Conservation (phyloP, 1,284 basidiomycete species). For the Cryptococcus floricola region DNA sequence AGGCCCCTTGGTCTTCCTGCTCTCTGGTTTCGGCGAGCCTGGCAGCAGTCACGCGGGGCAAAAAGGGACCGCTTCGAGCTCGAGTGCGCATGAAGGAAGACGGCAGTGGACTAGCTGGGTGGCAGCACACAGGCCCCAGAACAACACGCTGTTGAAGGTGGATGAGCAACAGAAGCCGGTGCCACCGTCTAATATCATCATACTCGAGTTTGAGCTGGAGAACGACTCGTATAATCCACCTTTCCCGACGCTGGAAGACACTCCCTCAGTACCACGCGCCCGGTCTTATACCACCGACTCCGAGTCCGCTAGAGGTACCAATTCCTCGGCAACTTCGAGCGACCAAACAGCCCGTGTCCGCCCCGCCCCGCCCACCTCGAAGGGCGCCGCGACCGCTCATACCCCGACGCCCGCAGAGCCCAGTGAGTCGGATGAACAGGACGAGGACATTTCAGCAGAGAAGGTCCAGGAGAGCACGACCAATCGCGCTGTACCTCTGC, state of each 20-base stretch:
- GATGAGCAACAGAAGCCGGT: slow-evolving; percentile 25
- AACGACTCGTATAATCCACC: slow-evolving; percentile 69
- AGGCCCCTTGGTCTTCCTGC: slow-evolving; percentile 65
- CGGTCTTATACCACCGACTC: slow-evolving; percentile 8
- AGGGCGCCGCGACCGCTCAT: no score
- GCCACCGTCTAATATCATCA: slow-evolving; percentile 52
- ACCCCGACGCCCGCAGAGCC: slow-evolving; percentile 18
- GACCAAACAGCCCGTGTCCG: no score
- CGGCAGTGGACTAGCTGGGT: slow-evolving; percentile 78
- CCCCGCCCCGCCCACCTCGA: no score
- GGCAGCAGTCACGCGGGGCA: slow-evolving; percentile 49
- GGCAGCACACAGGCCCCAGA: slow-evolving; percentile 65
- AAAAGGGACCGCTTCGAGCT: slow-evolving; percentile 32
- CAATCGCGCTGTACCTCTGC: slow-evolving; percentile 65
- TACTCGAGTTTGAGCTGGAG: slow-evolving; percentile 82
- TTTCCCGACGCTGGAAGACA: slow-evolving; percentile 52
- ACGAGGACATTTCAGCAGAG: slow-evolving; percentile 53
- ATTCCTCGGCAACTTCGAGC: no score
- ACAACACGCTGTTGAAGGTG: slow-evolving; percentile 26
- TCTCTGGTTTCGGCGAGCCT: slow-evolving; percentile 68
- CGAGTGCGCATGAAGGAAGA: slow-evolving; percentile 30
- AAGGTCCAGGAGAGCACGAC: slow-evolving; percentile 74
- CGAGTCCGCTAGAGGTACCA: slow-evolving; percentile 25
- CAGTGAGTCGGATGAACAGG: slow-evolving; percentile 30
- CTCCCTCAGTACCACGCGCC: slow-evolving; percentile 1